A percentile compares a stretch with the other conserved stretches of the same genome.
Evolutionary conservation across 352 stramenopile genomes (phyloP).

Genomic region (Phytophthora foliorum): DNA sequence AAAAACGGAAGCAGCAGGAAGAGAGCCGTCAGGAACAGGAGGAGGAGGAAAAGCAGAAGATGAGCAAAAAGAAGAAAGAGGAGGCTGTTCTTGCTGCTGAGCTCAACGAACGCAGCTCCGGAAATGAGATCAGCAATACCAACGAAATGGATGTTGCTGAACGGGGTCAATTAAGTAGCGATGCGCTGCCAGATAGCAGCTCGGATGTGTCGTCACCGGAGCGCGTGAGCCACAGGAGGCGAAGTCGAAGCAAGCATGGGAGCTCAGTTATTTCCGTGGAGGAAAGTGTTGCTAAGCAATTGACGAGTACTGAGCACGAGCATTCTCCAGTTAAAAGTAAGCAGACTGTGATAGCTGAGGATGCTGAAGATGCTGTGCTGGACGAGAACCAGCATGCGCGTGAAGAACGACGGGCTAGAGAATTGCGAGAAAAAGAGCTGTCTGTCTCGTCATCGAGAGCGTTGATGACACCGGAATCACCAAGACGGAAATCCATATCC

Average conservation of each 20-base stretch:
- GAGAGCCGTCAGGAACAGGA: slow-evolving; percentile 13
- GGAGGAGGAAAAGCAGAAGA: slow-evolving; percentile 19
- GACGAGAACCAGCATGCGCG: slow-evolving; percentile 26
- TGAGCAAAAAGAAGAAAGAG: slow-evolving; percentile 25
- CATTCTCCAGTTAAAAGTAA: slow-evolving; percentile 7
- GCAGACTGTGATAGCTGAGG: neutral
- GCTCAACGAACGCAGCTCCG: neutral
- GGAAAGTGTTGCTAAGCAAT: neutral
- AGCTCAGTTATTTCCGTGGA: slow-evolving; percentile 2
- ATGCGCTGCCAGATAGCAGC: slow-evolving; percentile 1
- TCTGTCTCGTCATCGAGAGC: slow-evolving; percentile 11
- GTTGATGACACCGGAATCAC: slow-evolving; percentile 21
- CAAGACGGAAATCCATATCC: slow-evolving; percentile 14
- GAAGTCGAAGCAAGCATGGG: slow-evolving; percentile 23
- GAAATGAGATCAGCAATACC: neutral
- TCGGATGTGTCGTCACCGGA: slow-evolving; percentile 21
- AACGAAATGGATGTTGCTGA: slow-evolving; percentile 2
- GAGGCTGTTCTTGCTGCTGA: neutral
- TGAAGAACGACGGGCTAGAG: slow-evolving; percentile 32
- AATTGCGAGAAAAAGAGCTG: slow-evolving; percentile 35
- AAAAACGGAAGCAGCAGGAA: slow-evolving; percentile 26
- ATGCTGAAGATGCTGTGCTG: neutral
- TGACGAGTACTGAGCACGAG: slow-evolving; percentile 11
- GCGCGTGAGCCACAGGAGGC: slow-evolving; percentile 14
- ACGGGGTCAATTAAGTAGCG: neutral